Evolutionary conservation across 2,329 filamentous ascomycete genomes (phyloP).

Genomic region (Lasiodiplodia sp.): DNA sequence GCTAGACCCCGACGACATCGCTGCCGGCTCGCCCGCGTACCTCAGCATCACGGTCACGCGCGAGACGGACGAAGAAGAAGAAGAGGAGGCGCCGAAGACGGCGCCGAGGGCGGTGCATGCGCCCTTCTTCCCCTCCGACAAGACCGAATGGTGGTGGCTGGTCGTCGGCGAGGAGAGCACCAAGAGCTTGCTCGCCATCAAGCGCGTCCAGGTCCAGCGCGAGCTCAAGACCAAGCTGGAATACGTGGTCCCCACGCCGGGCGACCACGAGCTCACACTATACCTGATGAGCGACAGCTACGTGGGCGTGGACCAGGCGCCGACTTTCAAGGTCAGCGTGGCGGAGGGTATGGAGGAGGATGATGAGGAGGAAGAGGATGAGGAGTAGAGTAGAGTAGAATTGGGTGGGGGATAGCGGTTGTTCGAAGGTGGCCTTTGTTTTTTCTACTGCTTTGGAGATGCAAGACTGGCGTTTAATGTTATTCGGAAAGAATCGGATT

Average conservation of each 20-base stretch:
- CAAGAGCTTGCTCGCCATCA: constrained; percentile 88
- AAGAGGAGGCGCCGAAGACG: constrained; percentile 77
- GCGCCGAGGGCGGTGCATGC: constrained; percentile 74
- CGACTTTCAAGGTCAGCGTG: constrained; percentile 82
- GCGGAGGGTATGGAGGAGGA: constrained; percentile 96
- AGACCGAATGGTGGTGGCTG: constrained; percentile 99
- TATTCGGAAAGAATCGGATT: not conserved
- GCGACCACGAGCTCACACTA: constrained; percentile 86
- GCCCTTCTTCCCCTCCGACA: constrained; percentile 89
- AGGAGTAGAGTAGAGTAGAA: constrained; percentile 21
- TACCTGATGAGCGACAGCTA: constrained; percentile 98
- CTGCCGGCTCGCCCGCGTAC: constrained; percentile 80
- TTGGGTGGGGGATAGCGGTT: too few species aligned
- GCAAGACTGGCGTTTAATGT: not conserved
- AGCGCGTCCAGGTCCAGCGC: constrained; percentile 85
- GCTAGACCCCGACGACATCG: constrained; percentile 80
- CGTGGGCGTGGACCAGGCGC: constrained; percentile 94
- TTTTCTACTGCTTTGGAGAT: not conserved
- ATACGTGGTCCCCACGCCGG: constrained; percentile 84
- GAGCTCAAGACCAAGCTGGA: constrained; percentile 82
- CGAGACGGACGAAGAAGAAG: constrained; percentile 76
- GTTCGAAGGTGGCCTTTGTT: not conserved
- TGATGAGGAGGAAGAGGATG: constrained; percentile 73
- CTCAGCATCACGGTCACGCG: constrained; percentile 85
- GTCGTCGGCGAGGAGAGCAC: constrained; percentile 92